A percentile compares a stretch with the other conserved stretches of the same genome.
These are phyloP conservation scores for Oryza rufipogon DNA, from an alignment of 176 grass and related monocot species.

Conservation along the genomic window DNA sequence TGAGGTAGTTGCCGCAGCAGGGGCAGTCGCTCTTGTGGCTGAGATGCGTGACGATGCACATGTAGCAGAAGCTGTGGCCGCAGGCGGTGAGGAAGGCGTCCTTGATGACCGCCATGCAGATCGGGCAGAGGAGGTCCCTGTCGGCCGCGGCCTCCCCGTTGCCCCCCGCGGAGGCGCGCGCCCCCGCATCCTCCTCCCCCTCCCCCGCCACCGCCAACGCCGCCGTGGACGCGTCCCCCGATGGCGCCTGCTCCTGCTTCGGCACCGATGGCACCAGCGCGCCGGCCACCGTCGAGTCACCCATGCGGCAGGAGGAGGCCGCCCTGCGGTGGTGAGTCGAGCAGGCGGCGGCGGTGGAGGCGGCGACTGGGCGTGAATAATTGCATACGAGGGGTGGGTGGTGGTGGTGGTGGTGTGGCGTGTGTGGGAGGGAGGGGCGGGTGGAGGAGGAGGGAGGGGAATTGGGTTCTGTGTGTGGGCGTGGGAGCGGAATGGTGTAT, in stretches of 20 bases:
- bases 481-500: slow-evolving; percentile 52
- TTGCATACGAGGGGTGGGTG: slow-evolving; percentile 24
- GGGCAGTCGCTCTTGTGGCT: slow-evolving; percentile 91
- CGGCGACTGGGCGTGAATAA: slow-evolving; percentile 23
- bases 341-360: not conserved
- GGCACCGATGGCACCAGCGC: slow-evolving; percentile 85
- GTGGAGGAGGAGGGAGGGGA: slow-evolving; percentile 33
- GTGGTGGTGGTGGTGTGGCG: slow-evolving; percentile 26
- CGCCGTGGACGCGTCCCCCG: slow-evolving; percentile 46
- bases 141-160: slow-evolving; percentile 36
- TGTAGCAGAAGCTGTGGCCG: slow-evolving; percentile 98
- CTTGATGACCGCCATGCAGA: slow-evolving; percentile 99
- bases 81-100: slow-evolving; percentile 95
- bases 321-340: not conserved
- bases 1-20: slow-evolving; percentile 84
- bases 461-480: slow-evolving; percentile 65
- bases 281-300: slow-evolving; percentile 69
- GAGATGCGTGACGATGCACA: slow-evolving; percentile 98
- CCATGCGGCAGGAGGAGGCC: slow-evolving; percentile 47
- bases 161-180: slow-evolving; percentile 11
- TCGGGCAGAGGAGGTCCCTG: slow-evolving; percentile 93
- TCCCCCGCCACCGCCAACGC: slow-evolving; percentile 28
- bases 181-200: slow-evolving; percentile 25
- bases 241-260: slow-evolving; percentile 63
- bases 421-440: slow-evolving; percentile 5